Evolutionary conservation across 305 asterid genomes (phyloP).

Genomic region (Lippia alba): DNA sequence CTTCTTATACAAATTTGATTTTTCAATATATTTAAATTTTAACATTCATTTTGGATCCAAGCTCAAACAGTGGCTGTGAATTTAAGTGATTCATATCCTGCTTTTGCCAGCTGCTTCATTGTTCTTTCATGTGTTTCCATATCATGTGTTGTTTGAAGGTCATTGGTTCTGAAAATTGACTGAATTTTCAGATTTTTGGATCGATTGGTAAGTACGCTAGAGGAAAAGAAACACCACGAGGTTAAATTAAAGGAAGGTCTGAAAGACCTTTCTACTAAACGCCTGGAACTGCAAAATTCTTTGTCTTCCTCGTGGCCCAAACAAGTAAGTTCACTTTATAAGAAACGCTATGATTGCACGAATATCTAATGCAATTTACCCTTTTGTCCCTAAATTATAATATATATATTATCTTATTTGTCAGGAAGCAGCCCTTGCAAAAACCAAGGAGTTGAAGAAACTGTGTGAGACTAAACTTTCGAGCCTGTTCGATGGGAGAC

Average conservation of each 20-base stretch:
- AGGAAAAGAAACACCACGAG: slow-evolving; percentile 93
- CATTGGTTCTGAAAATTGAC: slow-evolving; percentile 34
- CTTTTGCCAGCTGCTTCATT: slow-evolving; percentile 18
- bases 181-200: slow-evolving; percentile 78
- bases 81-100: neutral
- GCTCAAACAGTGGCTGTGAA: neutral
- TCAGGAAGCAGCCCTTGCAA: slow-evolving; percentile 88
- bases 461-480: slow-evolving; percentile 86
- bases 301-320: slow-evolving; percentile 95
- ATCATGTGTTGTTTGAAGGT: slow-evolving; percentile 3
- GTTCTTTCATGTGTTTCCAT: slow-evolving; percentile 2
- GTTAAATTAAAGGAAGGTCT: slow-evolving; percentile 80
- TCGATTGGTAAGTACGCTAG: slow-evolving; percentile 84
- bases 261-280: slow-evolving; percentile 72
- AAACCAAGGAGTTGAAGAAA: slow-evolving; percentile 85
- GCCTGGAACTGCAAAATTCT: slow-evolving; percentile 92
- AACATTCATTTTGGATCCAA: too few species aligned
- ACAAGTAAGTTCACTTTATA: slow-evolving; percentile 64
- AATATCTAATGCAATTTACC: too few species aligned
- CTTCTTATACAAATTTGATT: neutral
- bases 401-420: slow-evolving; percentile 9
- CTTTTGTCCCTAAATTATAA: neutral
- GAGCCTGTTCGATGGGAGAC: slow-evolving; percentile 81
- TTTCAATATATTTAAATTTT: neutral
- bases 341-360: neutral